Evolutionary conservation across 176 grass and related monocot genomes (phyloP).

Genomic region (Aechmea fasciata): DNA sequence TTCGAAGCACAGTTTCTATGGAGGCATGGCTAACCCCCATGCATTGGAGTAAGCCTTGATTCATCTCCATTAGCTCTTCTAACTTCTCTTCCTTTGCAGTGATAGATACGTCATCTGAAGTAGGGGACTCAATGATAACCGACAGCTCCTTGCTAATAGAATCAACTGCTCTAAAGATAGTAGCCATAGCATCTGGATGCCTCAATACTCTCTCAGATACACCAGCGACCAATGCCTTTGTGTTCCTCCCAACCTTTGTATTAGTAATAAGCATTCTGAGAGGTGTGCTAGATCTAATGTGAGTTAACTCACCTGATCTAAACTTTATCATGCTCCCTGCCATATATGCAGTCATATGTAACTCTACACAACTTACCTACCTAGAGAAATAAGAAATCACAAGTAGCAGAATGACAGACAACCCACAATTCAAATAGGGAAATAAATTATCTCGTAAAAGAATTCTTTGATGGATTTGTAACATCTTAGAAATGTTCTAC

Average conservation of each 20-base stretch:
- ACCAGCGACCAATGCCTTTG: slow-evolving; percentile 68
- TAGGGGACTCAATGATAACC: slow-evolving; percentile 43
- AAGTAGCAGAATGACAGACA: neutral
- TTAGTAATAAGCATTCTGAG: slow-evolving; percentile 87
- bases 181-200: slow-evolving; percentile 60
- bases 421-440: neutral
- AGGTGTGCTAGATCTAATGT: slow-evolving; percentile 40
- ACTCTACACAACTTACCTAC: neutral
- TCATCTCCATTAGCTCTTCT: slow-evolving; percentile 90
- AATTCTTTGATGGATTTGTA: neutral
- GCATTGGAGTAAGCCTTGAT: slow-evolving; percentile 91
- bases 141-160: slow-evolving; percentile 69
- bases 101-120: slow-evolving; percentile 40
- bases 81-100: slow-evolving; percentile 74
- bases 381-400: neutral
- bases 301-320: slow-evolving; percentile 51
- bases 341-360: slow-evolving; percentile 13
- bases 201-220: slow-evolving; percentile 65
- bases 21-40: slow-evolving; percentile 76
- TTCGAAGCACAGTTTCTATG: slow-evolving; percentile 64
- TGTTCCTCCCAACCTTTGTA: slow-evolving; percentile 87
- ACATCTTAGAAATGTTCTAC: neutral
- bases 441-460: neutral
- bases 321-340: slow-evolving; percentile 90
- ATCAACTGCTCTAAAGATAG: slow-evolving; percentile 64